These are phyloP conservation scores for Populus davidiana DNA, from an alignment of 345 rosid genomes.

Conservation along the genomic window DNA sequence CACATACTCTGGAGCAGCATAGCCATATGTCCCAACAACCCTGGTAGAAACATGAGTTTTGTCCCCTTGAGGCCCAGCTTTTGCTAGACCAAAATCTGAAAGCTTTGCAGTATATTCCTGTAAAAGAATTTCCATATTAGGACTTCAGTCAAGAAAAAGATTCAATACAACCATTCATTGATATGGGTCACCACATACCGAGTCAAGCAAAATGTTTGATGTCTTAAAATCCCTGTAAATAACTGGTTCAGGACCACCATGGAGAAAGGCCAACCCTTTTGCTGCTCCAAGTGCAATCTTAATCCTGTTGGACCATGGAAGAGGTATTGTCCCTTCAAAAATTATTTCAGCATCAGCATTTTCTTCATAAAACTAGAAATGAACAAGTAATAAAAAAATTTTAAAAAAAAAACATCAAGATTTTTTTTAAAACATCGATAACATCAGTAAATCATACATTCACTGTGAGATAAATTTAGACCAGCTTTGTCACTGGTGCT, in stretches of 20 bases:
- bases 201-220: constrained; percentile 33
- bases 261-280: constrained; percentile 36
- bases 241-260: constrained; percentile 32
- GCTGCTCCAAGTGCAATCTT: constrained; percentile 39
- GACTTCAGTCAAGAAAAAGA: not conserved
- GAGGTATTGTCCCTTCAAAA: constrained; percentile 57
- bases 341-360: constrained; percentile 15
- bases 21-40: constrained; percentile 37
- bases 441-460: constrained; percentile 14
- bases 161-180: not conserved
- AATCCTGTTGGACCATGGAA: constrained; percentile 31
- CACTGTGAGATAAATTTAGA: not conserved
- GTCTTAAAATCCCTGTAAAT: constrained; percentile 37
- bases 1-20: constrained; percentile 37
- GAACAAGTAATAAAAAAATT: not conserved
- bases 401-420: not conserved
- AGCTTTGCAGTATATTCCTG: constrained; percentile 38
- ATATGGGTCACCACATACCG: constrained; percentile 12
- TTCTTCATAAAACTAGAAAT: not conserved
- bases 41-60: constrained; percentile 37
- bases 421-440: not conserved
- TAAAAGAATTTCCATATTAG: not conserved
- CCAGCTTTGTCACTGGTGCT: not conserved
- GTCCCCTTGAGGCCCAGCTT: constrained; percentile 39
- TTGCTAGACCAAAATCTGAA: constrained; percentile 35